Percentiles rank a stretch among this genome's conserved stretches.
Evolutionary conservation across 108 stramenopile genomes (phyloP).

Genomic region (Discostella stelligeroides): DNA sequence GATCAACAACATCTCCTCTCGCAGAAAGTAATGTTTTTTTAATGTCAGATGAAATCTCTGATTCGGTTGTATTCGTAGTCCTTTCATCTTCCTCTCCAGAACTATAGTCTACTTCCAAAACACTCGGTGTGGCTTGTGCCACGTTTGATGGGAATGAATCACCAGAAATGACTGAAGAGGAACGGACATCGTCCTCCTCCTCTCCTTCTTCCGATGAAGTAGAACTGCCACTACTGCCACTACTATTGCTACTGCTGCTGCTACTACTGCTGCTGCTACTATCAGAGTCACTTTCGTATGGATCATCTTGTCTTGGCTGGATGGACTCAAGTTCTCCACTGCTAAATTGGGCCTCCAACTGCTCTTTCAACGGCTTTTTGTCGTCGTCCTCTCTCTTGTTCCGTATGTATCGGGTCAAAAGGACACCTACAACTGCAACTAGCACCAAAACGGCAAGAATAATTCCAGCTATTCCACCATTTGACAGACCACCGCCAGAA

Average conservation of each 20-base stretch:
- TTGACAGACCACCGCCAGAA: constrained; percentile 19
- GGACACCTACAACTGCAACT: constrained; percentile 6
- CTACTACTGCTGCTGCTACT: constrained; percentile 5
- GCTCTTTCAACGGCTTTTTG: constrained; percentile 13
- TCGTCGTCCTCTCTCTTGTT: constrained; percentile 21
- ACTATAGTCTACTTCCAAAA: constrained; percentile 12
- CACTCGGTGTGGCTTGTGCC: constrained; percentile 38
- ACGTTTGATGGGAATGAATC: constrained; percentile 37
- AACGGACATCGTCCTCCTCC: constrained; percentile 13
- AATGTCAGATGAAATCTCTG: neutral
- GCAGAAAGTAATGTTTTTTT: no score
- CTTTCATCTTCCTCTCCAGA: constrained; percentile 21
- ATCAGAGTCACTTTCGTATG: constrained; percentile 35
- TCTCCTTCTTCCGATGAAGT: constrained; percentile 10
- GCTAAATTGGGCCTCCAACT: constrained; percentile 23
- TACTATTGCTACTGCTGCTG: constrained; percentile 12
- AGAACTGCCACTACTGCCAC: constrained; percentile 2
- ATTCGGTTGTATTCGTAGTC: neutral
- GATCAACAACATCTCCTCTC: constrained; percentile 1
- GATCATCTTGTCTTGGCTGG: constrained; percentile 18
- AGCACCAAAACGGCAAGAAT: constrained; percentile 15
- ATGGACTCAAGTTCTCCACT: neutral
- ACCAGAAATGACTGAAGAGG: constrained; percentile 37
- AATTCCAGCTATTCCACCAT: constrained; percentile 40
- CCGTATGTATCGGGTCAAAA: constrained; percentile 13